Conservation (phyloP, 306 rosid species). For the Corylus avellana region DNA sequence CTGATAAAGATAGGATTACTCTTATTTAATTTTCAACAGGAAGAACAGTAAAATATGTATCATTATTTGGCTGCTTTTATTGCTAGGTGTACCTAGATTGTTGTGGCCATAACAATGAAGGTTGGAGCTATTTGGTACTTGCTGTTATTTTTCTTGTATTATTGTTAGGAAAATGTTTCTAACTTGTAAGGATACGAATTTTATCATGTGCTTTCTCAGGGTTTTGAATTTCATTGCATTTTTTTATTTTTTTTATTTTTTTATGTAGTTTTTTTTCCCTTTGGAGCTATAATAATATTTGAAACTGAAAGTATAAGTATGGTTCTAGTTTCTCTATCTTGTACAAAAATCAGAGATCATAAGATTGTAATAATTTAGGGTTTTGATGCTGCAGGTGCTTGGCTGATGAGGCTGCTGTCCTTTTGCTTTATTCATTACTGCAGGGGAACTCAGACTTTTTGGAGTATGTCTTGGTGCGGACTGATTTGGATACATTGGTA, state of each 20-base stretch:
- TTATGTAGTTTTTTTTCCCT: neutral
- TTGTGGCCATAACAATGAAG: neutral
- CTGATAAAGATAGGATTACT: neutral
- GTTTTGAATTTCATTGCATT: neutral
- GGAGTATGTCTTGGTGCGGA: conserved; percentile 98
- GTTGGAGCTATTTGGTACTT: neutral
- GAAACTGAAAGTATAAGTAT: neutral
- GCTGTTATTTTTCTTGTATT: neutral
- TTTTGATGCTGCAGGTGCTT: conserved; percentile 59
- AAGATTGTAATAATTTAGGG: conserved; percentile 1
- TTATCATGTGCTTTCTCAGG: neutral
- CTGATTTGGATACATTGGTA: conserved; percentile 98
- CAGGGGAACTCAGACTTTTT: conserved; percentile 93
- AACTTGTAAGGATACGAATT: neutral
- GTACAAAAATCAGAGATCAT: neutral
- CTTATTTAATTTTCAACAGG: neutral
- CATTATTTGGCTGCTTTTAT: neutral
- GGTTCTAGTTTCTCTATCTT: neutral
- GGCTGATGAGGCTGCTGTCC: conserved; percentile 93
- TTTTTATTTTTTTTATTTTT: neutral
- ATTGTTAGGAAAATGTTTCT: neutral
- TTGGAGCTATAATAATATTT: too few relatives aligned
- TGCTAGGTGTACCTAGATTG: neutral
- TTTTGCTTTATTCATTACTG: conserved; percentile 86
- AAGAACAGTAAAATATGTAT: neutral